Evolutionary conservation across 2,329 filamentous ascomycete genomes (phyloP).

Genomic region (Dichotomopilus funicola): DNA sequence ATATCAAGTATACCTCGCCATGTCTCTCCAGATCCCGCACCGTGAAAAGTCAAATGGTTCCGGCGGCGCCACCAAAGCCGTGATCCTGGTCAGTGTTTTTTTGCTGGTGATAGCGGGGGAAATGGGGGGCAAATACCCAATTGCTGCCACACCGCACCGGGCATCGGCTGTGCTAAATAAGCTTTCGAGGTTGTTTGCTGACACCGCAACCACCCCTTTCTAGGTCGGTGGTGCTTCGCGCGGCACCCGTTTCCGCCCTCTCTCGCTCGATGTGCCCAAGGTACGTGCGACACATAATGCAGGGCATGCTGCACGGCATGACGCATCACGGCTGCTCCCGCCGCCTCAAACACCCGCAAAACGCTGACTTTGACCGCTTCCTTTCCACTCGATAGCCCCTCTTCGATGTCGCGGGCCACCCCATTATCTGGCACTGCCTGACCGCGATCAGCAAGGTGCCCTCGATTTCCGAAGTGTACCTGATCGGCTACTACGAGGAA

Average conservation of each 20-base stretch:
- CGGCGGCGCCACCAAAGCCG: slow-evolving; percentile 72
- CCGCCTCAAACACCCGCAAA: no score
- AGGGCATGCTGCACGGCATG: neutral
- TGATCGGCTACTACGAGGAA: slow-evolving; percentile 99
- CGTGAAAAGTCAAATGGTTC: slow-evolving; percentile 43
- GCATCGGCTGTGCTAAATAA: neutral
- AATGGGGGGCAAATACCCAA: neutral
- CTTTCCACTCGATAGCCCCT: slow-evolving; percentile 58
- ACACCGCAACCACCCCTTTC: neutral
- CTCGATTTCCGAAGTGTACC: slow-evolving; percentile 88
- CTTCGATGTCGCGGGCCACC: slow-evolving; percentile 96
- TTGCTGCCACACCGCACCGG: neutral
- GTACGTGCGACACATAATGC: slow-evolving; percentile 39
- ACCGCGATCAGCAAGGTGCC: slow-evolving; percentile 85
- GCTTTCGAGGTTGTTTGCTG: slow-evolving; percentile 18
- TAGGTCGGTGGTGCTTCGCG: slow-evolving; percentile 92
- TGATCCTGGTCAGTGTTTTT: slow-evolving; percentile 68
- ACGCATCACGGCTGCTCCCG: no score
- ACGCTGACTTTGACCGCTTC: neutral
- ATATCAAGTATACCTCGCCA: slow-evolving; percentile 21
- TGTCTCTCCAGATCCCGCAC: slow-evolving; percentile 53
- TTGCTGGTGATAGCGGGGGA: slow-evolving; percentile 1
- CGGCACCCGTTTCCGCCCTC: slow-evolving; percentile 89
- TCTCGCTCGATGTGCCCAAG: slow-evolving; percentile 95
- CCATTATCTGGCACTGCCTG: slow-evolving; percentile 97